Percentiles rank a stretch among this genome's conserved stretches.
phyloP scores from a whole-genome alignment of 371 early-diverging fungal genomes.

The Mortierella sp. region DNA sequence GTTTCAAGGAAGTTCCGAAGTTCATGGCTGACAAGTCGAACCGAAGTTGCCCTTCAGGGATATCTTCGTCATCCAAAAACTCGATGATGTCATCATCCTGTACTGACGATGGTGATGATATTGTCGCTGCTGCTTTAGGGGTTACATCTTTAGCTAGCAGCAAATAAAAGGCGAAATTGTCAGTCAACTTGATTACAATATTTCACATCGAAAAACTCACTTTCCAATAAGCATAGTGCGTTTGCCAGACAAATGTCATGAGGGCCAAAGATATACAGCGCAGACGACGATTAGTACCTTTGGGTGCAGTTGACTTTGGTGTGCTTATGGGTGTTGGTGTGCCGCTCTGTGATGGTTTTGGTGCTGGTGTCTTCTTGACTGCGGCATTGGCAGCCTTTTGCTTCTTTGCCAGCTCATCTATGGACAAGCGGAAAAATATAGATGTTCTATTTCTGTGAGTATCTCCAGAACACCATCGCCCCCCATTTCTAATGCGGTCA shows the following conservation, averaged over 20 bases:
- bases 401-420: conserved; percentile 62
- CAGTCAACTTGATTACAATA: too few species aligned
- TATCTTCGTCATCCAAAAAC: conserved; percentile 57
- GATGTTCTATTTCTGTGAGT: too few species aligned
- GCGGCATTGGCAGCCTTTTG: conserved; percentile 54
- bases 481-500: too few species aligned
- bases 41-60: conserved; percentile 45
- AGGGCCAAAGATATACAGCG: too few species aligned
- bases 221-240: too few species aligned
- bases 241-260: too few species aligned
- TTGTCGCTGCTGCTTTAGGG: conserved; percentile 2
- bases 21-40: conserved; percentile 69
- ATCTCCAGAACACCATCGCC: too few species aligned
- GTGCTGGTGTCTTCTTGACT: conserved; percentile 52
- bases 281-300: conserved; percentile 17
- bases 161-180: too few species aligned
- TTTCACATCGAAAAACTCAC: too few species aligned
- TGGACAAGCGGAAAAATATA: not conserved
- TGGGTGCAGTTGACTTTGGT: conserved; percentile 17
- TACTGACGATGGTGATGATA: conserved; percentile 8
- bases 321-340: conserved; percentile 27
- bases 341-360: conserved; percentile 37
- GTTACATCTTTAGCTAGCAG: too few species aligned
- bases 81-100: conserved; percentile 60
- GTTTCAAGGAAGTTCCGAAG: conserved; percentile 32